phyloP scores from a whole-genome alignment of 2,329 filamentous ascomycete species.

The Apiospora hydei region DNA sequence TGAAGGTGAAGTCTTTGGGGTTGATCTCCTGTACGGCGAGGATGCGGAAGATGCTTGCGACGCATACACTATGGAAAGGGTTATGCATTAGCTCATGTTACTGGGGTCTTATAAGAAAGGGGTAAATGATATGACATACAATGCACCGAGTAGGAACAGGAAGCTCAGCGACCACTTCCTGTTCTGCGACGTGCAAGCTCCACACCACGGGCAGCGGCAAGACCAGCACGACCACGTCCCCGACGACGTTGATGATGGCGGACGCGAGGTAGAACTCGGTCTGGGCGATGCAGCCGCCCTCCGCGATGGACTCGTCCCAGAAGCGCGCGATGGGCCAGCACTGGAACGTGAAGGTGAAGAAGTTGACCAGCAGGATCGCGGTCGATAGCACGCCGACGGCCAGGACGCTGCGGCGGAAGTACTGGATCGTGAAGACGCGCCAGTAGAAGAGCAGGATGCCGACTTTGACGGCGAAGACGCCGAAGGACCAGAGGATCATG shows the following conservation, averaged over 20 bases:
- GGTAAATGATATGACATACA: conserved; percentile 35
- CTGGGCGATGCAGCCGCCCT: conserved; percentile 36
- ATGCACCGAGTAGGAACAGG: conserved; percentile 42
- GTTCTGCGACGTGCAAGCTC: conserved; percentile 38
- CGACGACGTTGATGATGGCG: conserved; percentile 40
- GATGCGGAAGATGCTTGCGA: conserved; percentile 41
- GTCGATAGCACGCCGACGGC: background rate
- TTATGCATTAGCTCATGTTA: background rate
- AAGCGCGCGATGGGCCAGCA: conserved; percentile 3
- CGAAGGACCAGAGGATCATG: conserved; percentile 39
- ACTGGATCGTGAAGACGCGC: conserved; percentile 37
- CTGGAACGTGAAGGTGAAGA: conserved; percentile 8
- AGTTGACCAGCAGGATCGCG: background rate
- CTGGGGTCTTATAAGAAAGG: background rate
- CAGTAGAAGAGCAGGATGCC: conserved; percentile 42
- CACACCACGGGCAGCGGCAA: conserved; percentile 43
- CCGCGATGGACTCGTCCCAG: conserved; percentile 16
- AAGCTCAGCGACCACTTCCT: conserved; percentile 43
- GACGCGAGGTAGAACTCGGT: conserved; percentile 38
- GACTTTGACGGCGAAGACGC: conserved; percentile 41
- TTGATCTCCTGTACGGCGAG: conserved; percentile 38
- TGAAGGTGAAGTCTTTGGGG: conserved; percentile 37
- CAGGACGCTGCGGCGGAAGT: background rate
- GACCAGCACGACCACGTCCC: conserved; percentile 40
- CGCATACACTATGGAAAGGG: conserved; percentile 32